phyloP scores from a whole-genome alignment of 495 filamentous ascomycete genomes.

The Podospora comata region DNA sequence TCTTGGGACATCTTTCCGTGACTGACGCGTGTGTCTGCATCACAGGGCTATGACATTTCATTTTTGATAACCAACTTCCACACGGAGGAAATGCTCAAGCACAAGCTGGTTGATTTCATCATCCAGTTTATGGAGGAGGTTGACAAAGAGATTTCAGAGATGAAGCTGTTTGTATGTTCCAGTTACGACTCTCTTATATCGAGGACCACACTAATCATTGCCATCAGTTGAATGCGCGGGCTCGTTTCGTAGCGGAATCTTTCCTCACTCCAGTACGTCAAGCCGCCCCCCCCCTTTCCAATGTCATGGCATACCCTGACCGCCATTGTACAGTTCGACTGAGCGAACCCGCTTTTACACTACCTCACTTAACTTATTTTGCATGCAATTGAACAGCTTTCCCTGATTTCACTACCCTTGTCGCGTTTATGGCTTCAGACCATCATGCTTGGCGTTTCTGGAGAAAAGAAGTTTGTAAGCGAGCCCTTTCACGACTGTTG shows the following conservation, averaged over 20 bases:
- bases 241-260: slow-evolving; percentile 96
- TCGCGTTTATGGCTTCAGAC: not conserved
- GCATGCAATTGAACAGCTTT: not conserved
- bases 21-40: not conserved
- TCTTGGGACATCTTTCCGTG: too few relatives aligned
- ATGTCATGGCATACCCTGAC: not conserved
- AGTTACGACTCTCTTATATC: not conserved
- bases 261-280: slow-evolving; percentile 89
- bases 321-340: not conserved
- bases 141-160: slow-evolving; percentile 98
- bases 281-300: not conserved
- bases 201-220: slow-evolving; percentile 6
- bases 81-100: slow-evolving; percentile 95
- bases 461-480: slow-evolving; percentile 10
- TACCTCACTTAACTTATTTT: not conserved
- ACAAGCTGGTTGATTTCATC: slow-evolving; percentile 97
- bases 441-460: slow-evolving; percentile 21
- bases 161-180: slow-evolving; percentile 93
- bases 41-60: slow-evolving; percentile 94
- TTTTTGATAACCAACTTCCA: slow-evolving; percentile 99
- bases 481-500: not conserved
- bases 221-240: slow-evolving; percentile 84
- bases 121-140: slow-evolving; percentile 99
- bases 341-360: not conserved
- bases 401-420: not conserved